A percentile compares a stretch with the other conserved stretches of the same genome.
Evolutionary conservation across 371 early-diverging fungal species (phyloP).

Genomic region (Smittium culicis): DNA sequence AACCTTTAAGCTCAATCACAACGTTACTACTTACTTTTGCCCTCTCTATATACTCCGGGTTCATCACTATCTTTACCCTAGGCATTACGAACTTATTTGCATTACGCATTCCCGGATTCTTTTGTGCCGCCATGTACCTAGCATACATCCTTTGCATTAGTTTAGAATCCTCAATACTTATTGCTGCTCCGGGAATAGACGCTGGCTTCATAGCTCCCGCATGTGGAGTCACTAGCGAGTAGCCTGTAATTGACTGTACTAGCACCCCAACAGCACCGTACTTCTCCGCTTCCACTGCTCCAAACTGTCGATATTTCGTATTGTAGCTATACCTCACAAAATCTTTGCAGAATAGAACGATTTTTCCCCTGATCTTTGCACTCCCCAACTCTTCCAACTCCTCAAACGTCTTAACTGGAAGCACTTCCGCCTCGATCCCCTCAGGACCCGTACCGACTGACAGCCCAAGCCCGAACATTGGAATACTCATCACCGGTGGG

Average conservation of each 20-base stretch:
- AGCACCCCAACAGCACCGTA: constrained; percentile 38
- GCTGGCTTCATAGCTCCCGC: constrained; percentile 33
- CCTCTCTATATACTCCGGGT: constrained; percentile 22
- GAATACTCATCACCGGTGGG: constrained; percentile 20
- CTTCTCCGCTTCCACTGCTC: constrained; percentile 36
- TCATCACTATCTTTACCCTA: constrained; percentile 32
- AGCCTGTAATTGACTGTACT: constrained; percentile 36
- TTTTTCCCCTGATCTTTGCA: constrained; percentile 29
- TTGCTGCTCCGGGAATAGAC: constrained; percentile 38
- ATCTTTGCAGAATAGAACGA: constrained; percentile 36
- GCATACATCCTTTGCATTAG: constrained; percentile 31
- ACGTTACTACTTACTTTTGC: constrained; percentile 33
- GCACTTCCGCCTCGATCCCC: constrained; percentile 36
- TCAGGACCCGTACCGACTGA: constrained; percentile 32
- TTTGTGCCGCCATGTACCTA: constrained; percentile 20
- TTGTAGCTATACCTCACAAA: constrained; percentile 27
- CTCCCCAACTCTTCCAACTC: constrained; percentile 30
- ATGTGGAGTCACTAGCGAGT: constrained; percentile 32
- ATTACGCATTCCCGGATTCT: constrained; percentile 16
- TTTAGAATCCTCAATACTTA: constrained; percentile 38
- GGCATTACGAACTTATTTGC: constrained; percentile 21
- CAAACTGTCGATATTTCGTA: constrained; percentile 23
- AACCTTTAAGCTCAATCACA: constrained; percentile 38
- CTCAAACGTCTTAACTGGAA: constrained; percentile 33
- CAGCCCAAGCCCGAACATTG: constrained; percentile 38